A percentile compares a stretch with the other conserved stretches of the same genome.
phyloP scores from a whole-genome alignment of 305 asterid species.

The Coffea humblotiana region DNA sequence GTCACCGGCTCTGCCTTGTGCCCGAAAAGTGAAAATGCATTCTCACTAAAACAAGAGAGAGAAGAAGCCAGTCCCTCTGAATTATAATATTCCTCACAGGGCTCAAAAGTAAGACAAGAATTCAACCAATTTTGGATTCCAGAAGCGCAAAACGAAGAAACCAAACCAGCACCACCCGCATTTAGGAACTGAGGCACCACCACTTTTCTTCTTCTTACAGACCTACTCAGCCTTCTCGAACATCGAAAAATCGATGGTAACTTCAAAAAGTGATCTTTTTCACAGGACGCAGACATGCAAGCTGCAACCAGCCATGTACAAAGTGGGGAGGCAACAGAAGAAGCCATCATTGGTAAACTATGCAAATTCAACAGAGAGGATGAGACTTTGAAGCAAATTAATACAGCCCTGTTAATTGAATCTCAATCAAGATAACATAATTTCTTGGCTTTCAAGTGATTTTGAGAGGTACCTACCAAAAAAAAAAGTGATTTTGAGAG shows the following conservation, averaged over 20 bases:
- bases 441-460: neutral
- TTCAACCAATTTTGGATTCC: constrained; percentile 27
- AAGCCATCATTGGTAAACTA: constrained; percentile 26
- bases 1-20: constrained; percentile 20
- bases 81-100: constrained; percentile 32
- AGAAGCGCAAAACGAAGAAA: constrained; percentile 20
- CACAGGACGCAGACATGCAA: constrained; percentile 36
- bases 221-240: constrained; percentile 28
- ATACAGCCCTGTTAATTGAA: neutral
- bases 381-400: neutral
- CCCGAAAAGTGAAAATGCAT: constrained; percentile 27
- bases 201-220: constrained; percentile 23
- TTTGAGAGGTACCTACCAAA: neutral
- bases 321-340: constrained; percentile 37
- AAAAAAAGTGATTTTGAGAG: neutral
- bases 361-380: neutral
- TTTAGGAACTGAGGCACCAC: constrained; percentile 17
- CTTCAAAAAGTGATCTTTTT: constrained; percentile 22
- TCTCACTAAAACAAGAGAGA: constrained; percentile 27
- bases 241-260: constrained; percentile 15
- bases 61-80: constrained; percentile 28
- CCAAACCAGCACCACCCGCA: constrained; percentile 29
- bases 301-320: constrained; percentile 44
- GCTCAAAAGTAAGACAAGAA: constrained; percentile 33
- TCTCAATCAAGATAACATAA: neutral